A percentile compares a stretch with the other conserved stretches of the same genome.
Evolutionary conservation across 2,329 filamentous ascomycete genomes (phyloP).

Genomic region (Aspergillus eucalypticola): DNA sequence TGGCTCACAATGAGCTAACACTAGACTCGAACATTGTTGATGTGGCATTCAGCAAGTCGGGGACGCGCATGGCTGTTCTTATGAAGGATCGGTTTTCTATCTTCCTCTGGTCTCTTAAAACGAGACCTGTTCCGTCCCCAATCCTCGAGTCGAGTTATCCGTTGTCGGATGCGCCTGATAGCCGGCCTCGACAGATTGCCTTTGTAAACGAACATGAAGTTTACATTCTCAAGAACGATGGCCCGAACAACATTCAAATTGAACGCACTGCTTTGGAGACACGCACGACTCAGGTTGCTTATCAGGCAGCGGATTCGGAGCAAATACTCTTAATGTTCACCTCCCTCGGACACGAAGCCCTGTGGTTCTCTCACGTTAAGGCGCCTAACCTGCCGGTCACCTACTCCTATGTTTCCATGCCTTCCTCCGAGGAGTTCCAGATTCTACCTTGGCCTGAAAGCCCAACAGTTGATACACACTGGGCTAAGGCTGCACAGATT

Average conservation of each 20-base stretch:
- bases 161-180: constrained; percentile 29
- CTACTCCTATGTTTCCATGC: constrained; percentile 34
- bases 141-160: constrained; percentile 42
- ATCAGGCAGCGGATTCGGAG: constrained; percentile 35
- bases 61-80: constrained; percentile 69
- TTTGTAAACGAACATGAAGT: constrained; percentile 47
- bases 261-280: constrained; percentile 39
- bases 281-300: constrained; percentile 30
- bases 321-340: constrained; percentile 41
- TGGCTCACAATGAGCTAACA: constrained; percentile 76
- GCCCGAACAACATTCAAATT: constrained; percentile 32
- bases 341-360: constrained; percentile 33
- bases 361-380: constrained; percentile 41
- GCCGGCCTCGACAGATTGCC: constrained; percentile 48
- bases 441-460: constrained; percentile 32
- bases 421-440: constrained; percentile 19
- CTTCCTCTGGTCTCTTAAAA: constrained; percentile 66
- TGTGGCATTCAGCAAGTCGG: constrained; percentile 68
- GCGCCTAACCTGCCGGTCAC: constrained; percentile 27
- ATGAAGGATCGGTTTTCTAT: constrained; percentile 67
- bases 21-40: constrained; percentile 67
- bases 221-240: constrained; percentile 43
- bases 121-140: constrained; percentile 37
- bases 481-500: constrained; percentile 39
- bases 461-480: constrained; percentile 39